Evolutionary conservation across 768 basidiomycete species (phyloP), one percentile per base, ranked within the genome.

Genomic region (Termitomyces titanicus): DNA sequence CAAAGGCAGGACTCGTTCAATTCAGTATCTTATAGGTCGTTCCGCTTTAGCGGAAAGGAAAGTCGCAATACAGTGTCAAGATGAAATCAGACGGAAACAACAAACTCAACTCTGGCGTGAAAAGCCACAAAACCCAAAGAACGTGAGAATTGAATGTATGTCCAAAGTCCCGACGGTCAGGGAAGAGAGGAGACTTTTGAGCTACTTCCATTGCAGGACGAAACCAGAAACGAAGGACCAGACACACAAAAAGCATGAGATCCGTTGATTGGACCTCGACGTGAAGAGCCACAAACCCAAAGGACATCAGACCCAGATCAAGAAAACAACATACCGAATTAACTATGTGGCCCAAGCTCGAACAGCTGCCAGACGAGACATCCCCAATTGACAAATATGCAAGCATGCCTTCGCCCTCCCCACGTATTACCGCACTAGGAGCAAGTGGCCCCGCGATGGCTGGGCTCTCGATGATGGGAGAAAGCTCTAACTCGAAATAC

Each of bases 391-490:
- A 33, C 18, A 25, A 33, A 29, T 49, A 47, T 3, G 35, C 51
- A 18, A 31, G 37, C 34, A 37, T 49, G 5, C 42, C 33, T n/a
- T 34, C 38, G 5, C 47, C 34, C 22, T 49, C 58, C 17, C 51
- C 47, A 6, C 33, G 38, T 44, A 60, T 54, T 2, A 54, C 40
- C 18, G 35, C 39, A 25, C 54, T 59, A 12, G 58, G 50, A 8
- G 58, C 54, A 11, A 54, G 45, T 4, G 53, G 35, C 1, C 8
- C 29, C 45, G 35, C 11, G 10, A 31, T 22, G 1, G 31, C n/a
- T 12, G 55, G 53, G 40, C 29, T 46, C 39, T 60, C 59, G 20
- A 60, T 54, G 40, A 60, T 60, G 17, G 59, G 59, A 34, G 59
- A 60, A 24, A 60, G 49, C 3, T 60, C 59, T 6, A 60, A 24